These are phyloP conservation scores for Harrya chromipes DNA, from an alignment of 768 basidiomycete genomes.

Conservation along the genomic window DNA sequence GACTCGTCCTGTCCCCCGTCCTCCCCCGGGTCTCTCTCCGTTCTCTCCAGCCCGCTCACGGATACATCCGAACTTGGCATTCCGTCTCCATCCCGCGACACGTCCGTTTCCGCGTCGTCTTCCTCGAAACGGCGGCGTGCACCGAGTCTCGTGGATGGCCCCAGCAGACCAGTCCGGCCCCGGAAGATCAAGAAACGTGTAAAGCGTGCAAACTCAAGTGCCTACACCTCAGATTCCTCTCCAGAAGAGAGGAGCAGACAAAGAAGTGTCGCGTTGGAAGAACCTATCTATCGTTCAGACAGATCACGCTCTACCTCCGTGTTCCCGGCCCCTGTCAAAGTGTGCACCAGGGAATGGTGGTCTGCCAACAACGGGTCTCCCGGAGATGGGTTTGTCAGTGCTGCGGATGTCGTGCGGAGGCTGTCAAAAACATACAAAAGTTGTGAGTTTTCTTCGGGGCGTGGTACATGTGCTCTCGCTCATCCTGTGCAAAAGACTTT, in stretches of 20 bases:
- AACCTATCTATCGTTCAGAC: constrained; percentile 53
- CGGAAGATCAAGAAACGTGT: constrained; percentile 27
- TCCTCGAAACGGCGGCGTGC: constrained; percentile 25
- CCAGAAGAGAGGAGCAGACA: constrained; percentile 47
- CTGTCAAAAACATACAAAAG: constrained; percentile 67
- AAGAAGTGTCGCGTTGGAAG: constrained; percentile 39
- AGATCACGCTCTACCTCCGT: constrained; percentile 65
- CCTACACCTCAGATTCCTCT: constrained; percentile 33
- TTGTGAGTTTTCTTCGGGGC: constrained; percentile 45
- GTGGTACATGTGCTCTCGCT: constrained; percentile 2
- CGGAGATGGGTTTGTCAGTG: constrained; percentile 54
- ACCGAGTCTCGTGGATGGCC: constrained; percentile 5
- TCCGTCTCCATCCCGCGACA: constrained; percentile 16
- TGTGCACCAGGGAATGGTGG: constrained; percentile 44
- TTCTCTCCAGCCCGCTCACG: constrained; percentile 23
- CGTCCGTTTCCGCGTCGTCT: constrained; percentile 23
- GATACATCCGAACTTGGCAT: constrained; percentile 15
- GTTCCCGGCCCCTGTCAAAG: constrained; percentile 33
- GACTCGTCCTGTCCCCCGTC: constrained; percentile 11
- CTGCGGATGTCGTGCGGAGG: constrained; percentile 57
- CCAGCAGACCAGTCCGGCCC: constrained; percentile 7
- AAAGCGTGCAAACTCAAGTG: constrained; percentile 19
- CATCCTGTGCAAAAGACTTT: constrained; percentile 52
- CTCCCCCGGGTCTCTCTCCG: constrained; percentile 19
- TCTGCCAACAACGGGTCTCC: constrained; percentile 50